Evolutionary conservation across 148 eudicot genomes (phyloP).

Genomic region (Persicaria maculosa): DNA sequence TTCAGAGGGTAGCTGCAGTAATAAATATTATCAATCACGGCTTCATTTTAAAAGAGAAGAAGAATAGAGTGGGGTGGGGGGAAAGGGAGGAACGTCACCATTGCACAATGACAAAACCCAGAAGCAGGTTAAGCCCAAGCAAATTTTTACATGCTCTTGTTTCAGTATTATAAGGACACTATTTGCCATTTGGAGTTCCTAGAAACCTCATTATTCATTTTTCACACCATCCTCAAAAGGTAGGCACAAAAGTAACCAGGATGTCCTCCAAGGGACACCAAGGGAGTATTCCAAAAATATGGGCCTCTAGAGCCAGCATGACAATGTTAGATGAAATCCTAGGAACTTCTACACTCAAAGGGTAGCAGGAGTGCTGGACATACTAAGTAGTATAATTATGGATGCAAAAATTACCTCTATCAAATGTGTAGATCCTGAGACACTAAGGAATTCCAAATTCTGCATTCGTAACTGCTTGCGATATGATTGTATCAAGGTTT

Average conservation of each 20-base stretch:
- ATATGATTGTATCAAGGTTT: conserved; percentile 48
- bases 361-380: background rate
- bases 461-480: conserved; percentile 64
- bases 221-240: background rate
- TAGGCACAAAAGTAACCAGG: background rate
- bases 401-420: conserved; percentile 56
- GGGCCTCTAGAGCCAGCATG: background rate
- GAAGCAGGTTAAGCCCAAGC: background rate
- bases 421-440: conserved; percentile 76
- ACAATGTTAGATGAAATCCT: background rate
- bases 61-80: background rate
- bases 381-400: background rate
- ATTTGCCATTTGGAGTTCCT: background rate
- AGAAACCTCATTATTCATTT: background rate
- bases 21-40: background rate
- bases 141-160: background rate
- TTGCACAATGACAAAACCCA: background rate
- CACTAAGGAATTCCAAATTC: conserved; percentile 55
- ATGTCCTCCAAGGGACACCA: background rate
- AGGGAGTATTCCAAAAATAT: background rate
- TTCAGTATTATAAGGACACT: background rate
- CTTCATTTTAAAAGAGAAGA: background rate
- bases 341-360: background rate
- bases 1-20: conserved; percentile 62
- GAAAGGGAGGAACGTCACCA: background rate